Evolutionary conservation across 163 green algal species (phyloP).

Genomic region (Scenedesmus sp.): DNA sequence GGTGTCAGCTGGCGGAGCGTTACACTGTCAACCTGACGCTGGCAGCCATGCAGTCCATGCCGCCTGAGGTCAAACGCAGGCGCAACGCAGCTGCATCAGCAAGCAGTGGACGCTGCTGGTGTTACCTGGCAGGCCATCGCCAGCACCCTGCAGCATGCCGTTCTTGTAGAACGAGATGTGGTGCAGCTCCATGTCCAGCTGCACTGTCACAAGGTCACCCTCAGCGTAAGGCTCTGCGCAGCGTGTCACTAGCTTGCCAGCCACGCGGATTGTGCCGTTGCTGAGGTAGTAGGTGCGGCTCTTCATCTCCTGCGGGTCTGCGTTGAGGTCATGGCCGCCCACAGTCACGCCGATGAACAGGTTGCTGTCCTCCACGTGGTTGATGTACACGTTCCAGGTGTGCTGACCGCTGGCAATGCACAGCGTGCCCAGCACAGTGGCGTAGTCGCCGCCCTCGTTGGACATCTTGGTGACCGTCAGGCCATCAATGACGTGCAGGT

Average conservation of each 20-base stretch:
- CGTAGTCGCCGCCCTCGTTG: slow-evolving; percentile 75
- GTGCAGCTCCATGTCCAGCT: slow-evolving; percentile 76
- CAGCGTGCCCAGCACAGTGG: slow-evolving; percentile 74
- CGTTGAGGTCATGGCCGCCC: slow-evolving; percentile 76
- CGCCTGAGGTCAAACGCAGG: neutral
- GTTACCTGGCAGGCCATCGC: slow-evolving; percentile 70
- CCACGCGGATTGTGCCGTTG: slow-evolving; percentile 75
- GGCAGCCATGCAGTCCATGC: neutral
- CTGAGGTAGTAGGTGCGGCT: slow-evolving; percentile 79
- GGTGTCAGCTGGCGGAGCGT: neutral
- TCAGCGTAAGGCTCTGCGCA: slow-evolving; percentile 79
- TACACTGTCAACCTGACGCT: neutral
- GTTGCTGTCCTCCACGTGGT: slow-evolving; percentile 81
- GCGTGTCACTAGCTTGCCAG: slow-evolving; percentile 78
- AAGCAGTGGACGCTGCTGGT: neutral
- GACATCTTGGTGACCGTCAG: slow-evolving; percentile 73
- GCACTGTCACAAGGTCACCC: slow-evolving; percentile 73
- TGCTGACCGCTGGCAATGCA: slow-evolving; percentile 74
- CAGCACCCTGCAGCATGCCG: slow-evolving; percentile 69
- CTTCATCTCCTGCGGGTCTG: slow-evolving; percentile 81
- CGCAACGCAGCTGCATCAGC: neutral
- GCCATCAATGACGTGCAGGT: slow-evolving; percentile 76
- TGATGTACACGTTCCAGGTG: slow-evolving; percentile 80
- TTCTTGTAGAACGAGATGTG: slow-evolving; percentile 78
- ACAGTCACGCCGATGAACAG: slow-evolving; percentile 77